These are phyloP conservation scores for Diaporthe aspalathi DNA, from an alignment of 2,329 filamentous ascomycete species.

Conservation along the genomic window DNA sequence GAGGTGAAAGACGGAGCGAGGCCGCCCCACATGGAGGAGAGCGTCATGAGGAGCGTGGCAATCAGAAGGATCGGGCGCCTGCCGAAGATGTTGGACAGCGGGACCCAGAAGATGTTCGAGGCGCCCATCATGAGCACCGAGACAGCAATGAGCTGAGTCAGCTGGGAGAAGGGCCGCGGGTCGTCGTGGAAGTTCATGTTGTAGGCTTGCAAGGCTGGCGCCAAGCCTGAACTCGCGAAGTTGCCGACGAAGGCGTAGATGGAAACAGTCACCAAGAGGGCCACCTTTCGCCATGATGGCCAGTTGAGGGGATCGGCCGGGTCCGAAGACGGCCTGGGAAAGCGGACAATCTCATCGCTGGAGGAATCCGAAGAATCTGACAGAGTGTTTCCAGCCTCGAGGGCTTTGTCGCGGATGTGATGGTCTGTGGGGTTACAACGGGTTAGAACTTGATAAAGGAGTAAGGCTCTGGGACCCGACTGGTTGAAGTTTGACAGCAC, in stretches of 20 bases:
- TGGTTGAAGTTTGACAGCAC: slow-evolving; percentile 3
- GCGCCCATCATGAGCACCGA: slow-evolving; percentile 48
- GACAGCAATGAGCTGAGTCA: slow-evolving; percentile 49
- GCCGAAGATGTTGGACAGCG: slow-evolving; percentile 51
- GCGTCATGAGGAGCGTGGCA: slow-evolving; percentile 45
- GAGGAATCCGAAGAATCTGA: slow-evolving; percentile 4
- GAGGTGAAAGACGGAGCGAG: slow-evolving; percentile 43
- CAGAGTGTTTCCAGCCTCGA: slow-evolving; percentile 7
- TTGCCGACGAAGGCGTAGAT: slow-evolving; percentile 51
- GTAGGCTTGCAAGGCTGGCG: slow-evolving; percentile 50
- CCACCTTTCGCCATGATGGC: slow-evolving; percentile 20
- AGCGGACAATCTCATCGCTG: slow-evolving; percentile 16
- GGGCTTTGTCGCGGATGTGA: slow-evolving; percentile 13
- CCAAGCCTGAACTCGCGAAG: slow-evolving; percentile 48
- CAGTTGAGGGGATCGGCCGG: slow-evolving; percentile 23
- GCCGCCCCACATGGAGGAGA: slow-evolving; percentile 46
- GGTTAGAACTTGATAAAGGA: background rate
- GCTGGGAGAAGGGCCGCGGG: slow-evolving; percentile 42
- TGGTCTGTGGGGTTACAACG: background rate
- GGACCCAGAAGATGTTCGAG: slow-evolving; percentile 52
- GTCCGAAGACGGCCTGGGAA: slow-evolving; percentile 15
- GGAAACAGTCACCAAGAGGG: slow-evolving; percentile 45
- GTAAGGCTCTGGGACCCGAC: background rate
- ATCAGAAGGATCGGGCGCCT: slow-evolving; percentile 48
- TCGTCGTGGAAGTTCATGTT: slow-evolving; percentile 46